These are phyloP conservation scores for Corymbia calophylla DNA, from an alignment of 441 rosid species.

Conservation along the genomic window DNA sequence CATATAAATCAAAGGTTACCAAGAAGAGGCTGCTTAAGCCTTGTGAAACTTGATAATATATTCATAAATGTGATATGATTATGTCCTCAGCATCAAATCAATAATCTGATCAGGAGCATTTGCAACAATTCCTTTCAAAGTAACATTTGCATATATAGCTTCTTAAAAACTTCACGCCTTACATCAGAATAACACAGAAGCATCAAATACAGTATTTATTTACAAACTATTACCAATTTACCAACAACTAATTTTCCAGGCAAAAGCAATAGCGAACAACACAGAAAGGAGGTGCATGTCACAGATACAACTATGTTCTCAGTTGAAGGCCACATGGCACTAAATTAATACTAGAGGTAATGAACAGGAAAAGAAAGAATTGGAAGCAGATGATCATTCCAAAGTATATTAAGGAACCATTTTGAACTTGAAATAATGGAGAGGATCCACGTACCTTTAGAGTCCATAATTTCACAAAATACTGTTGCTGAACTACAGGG, in stretches of 20 bases:
- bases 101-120: neutral
- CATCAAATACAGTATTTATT: neutral
- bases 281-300: neutral
- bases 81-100: neutral
- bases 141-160: neutral
- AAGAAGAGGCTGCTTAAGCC: neutral
- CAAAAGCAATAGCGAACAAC: neutral
- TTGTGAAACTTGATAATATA: neutral
- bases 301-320: neutral
- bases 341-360: neutral
- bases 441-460: constrained; percentile 39
- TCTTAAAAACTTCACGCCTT: neutral
- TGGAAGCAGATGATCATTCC: neutral
- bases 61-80: neutral
- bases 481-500: constrained; percentile 49
- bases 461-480: constrained; percentile 86
- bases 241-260: neutral
- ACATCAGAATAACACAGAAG: neutral
- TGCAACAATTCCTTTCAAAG: neutral
- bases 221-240: neutral
- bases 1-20: neutral
- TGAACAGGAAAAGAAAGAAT: neutral
- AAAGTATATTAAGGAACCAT: neutral
- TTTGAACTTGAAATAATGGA: too few species aligned
- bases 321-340: neutral